These are phyloP conservation scores for Delonix regia DNA, from an alignment of 306 rosid genomes.

Conservation along the genomic window DNA sequence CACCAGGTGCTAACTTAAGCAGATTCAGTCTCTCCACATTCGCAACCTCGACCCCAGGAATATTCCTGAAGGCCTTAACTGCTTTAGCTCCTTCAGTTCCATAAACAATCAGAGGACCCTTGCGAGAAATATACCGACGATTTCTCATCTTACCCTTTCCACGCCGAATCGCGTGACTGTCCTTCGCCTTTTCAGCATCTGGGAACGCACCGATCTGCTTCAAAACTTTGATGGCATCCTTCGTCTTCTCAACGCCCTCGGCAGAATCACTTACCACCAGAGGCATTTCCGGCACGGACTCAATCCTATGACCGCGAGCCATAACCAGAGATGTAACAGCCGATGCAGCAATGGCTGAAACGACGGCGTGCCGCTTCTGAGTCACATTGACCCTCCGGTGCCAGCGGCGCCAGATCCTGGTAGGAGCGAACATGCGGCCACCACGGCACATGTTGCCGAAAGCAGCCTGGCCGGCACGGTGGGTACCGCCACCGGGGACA, in stretches of 20 bases:
- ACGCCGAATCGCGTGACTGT: conserved; percentile 59
- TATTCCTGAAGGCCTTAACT: conserved; percentile 63
- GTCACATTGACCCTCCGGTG: conserved; percentile 66
- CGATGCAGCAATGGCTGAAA: conserved; percentile 68
- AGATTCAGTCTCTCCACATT: conserved; percentile 68
- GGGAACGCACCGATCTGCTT: conserved; percentile 62
- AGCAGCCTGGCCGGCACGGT: conserved; percentile 71
- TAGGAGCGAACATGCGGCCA: conserved; percentile 70
- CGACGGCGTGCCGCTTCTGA: conserved; percentile 66
- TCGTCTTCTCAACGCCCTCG: conserved; percentile 65
- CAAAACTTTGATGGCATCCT: conserved; percentile 59
- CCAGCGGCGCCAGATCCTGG: conserved; percentile 85
- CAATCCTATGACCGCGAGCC: conserved; percentile 63
- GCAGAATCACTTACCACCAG: conserved; percentile 59
- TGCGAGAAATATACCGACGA: conserved; percentile 58
- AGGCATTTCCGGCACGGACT: conserved; percentile 64
- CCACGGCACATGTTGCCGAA: conserved; percentile 82
- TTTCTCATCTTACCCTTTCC: conserved; percentile 74
- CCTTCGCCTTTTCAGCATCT: conserved; percentile 68
- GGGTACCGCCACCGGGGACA: conserved; percentile 73
- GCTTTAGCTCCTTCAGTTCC: conserved; percentile 65
- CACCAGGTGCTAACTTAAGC: conserved; percentile 68
- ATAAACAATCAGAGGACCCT: conserved; percentile 67
- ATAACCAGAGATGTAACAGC: conserved; percentile 58
- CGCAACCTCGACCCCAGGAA: conserved; percentile 58